Conservation (phyloP, 1,284 basidiomycete species). For the Naganishia cerealis region DNA sequence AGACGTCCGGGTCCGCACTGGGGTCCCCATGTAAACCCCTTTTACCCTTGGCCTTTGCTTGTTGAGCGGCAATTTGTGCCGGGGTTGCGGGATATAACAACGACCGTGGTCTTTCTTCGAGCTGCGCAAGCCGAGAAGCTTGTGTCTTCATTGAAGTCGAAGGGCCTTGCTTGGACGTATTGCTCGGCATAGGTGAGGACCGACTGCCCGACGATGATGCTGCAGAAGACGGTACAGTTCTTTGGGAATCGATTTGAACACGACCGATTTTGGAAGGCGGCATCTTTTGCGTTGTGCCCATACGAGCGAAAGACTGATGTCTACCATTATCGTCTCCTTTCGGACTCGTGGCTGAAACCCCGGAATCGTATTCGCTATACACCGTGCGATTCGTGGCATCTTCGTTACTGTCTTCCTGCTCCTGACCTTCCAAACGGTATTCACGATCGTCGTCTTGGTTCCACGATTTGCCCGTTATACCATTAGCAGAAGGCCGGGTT, state of each 20-base stretch:
- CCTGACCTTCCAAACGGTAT: not conserved
- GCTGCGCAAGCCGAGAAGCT: conserved; percentile 15
- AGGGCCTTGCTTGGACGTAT: conserved; percentile 7
- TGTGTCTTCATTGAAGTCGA: conserved; percentile 26
- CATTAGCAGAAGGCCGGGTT: not conserved
- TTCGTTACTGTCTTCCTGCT: conserved; percentile 21
- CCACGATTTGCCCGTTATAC: conserved; percentile 5
- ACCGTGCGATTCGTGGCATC: conserved; percentile 26
- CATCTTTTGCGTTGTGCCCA: conserved; percentile 1
- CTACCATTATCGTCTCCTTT: not conserved
- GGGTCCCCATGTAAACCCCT: conserved; percentile 1
- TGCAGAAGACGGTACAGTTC: conserved; percentile 1
- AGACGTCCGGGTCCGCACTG: conserved; percentile 18
- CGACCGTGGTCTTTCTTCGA: conserved; percentile 30
- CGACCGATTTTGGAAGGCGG: not conserved
- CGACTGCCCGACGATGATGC: conserved; percentile 22
- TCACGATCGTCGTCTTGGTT: conserved; percentile 2
- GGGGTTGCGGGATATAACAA: conserved; percentile 29
- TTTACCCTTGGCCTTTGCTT: conserved; percentile 22
- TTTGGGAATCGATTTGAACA: conserved; percentile 4
- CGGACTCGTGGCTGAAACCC: conserved; percentile 30
- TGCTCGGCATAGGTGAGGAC: conserved; percentile 15
- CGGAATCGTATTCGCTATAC: conserved; percentile 33
- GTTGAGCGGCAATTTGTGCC: conserved; percentile 32
- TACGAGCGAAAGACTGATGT: conserved; percentile 2